Base-by-base conservation (phyloP, 345 rosid genomes). In the Stellera chamaejasme region DNA sequence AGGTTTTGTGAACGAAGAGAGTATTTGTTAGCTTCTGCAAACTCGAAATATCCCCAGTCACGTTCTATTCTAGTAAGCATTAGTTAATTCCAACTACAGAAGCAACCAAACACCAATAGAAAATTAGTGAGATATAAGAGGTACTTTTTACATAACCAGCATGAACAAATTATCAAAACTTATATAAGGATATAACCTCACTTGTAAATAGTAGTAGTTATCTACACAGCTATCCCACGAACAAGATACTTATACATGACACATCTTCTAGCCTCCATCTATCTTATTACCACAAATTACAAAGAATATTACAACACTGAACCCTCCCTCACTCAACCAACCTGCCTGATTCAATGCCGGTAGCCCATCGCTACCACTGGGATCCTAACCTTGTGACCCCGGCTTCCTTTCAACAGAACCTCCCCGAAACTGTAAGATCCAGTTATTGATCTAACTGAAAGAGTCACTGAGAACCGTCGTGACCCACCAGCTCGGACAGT, bases 361-460 rank as follows among this genome's bases (percentile, higher is more conserved):
- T 83, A 77, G 59, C 87, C 99, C 82, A 85, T 75, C 4, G 88
- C 90, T 56, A 77, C 87, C 66, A 94, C 99, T 0, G 97, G 96
- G 66, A 94, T 61, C 66, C 69, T 82, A 56, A 87, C 97, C 75
- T 75, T 82, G 68, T 94, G 99, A 26, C 99, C 97, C 58, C 97
- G 59, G 77, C 92, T 94, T 45, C 99, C 99, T 78, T 90, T 94
- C 84, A 94, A 50, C 48, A 71, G 45, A 50, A 94, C 72, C 63
- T 83, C 81, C 50, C 99, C 99, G 6, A 94, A 94, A 77, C 88
- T 82, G 66, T 94, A 94, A 13, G 54, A 56, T 67, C 93, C 88
- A 0, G 82, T 78, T 46, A 87, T 82, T 1, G 90, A 72, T 66
- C 97, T 66, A 32, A 75, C 77, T 1, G 90, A 80, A 2, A 94